Evolutionary conservation across 805 yeast genomes (phyloP), one percentile per base, ranked within the genome.

Genomic region (Yarrowia keelungensis): DNA sequence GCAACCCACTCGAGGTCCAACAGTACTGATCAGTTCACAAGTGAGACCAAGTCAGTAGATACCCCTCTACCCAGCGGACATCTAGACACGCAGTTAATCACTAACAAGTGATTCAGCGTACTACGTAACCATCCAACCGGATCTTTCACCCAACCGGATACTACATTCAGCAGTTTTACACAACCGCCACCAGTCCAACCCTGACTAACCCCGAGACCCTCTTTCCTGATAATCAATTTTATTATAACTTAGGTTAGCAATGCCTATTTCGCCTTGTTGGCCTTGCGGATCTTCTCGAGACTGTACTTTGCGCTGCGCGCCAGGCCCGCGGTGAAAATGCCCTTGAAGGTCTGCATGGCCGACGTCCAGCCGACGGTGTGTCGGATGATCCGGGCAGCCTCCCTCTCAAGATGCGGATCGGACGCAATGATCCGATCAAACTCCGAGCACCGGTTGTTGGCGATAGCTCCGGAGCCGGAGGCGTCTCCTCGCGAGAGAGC

Each of bases 241-340:
- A 12, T 53, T 50, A 53, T 53, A 53, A 53, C 45, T 53, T 53
- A 53, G n/a, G 59, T 53, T 53, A 53, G 59, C 43, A 51, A 49
- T 53, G 59, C 45, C 45, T 53, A 53, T 39, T 53, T 53, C 8
- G 59, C 59, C 59, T 19, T 53, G 59, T 69, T 68, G 51, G 71
- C 73, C 69, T 84, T 84, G 26, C 73, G 72, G 67, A 82, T 79
- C 78, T 93, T 93, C 59, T 91, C 96, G 77, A 84, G 80, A 5
- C 96, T 93, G 77, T 93, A 93, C 74, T 83, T 85, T 62, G 87
- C 75, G 11, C 93, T 86, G 75, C 89, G 90, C 19, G 80, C 75
- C 0, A 90, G 62, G 0, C 99, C 99, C 0, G 98, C 97, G 3
- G 97, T 92, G 50, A 91, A 80, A 1, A 94, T 74, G 0, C 99